Percentiles rank a stretch among this genome's conserved stretches.
Evolutionary conservation across 176 grass and related monocot genomes (phyloP).

Genomic region (Rhynchospora breviuscula): DNA sequence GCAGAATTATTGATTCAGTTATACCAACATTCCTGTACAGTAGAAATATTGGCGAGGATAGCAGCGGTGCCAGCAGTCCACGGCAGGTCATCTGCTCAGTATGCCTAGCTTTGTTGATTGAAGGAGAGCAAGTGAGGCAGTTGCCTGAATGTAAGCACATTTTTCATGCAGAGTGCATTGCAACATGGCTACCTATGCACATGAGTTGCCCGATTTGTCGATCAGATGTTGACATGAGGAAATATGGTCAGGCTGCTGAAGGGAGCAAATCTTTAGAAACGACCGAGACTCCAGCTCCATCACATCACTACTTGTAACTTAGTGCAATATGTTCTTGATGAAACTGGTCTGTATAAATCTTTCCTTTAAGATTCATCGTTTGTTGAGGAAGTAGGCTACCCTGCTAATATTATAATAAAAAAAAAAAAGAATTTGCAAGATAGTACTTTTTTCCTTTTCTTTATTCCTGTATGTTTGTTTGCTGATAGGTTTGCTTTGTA

Average conservation of each 20-base stretch:
- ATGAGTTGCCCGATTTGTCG: slow-evolving; percentile 15
- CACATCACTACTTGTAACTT: background rate
- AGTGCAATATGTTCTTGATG: background rate
- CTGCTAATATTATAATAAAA: no score
- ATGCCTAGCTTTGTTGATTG: background rate
- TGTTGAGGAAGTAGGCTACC: no score
- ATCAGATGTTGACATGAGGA: slow-evolving; percentile 2
- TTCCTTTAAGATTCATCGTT: background rate
- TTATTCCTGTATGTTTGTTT: background rate
- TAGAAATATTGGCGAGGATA: background rate
- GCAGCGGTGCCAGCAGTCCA: background rate
- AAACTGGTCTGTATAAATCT: background rate
- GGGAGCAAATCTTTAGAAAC: background rate
- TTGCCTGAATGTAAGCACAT: slow-evolving; percentile 14
- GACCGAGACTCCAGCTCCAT: background rate
- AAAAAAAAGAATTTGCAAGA: no score
- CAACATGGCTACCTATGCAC: slow-evolving; percentile 5
- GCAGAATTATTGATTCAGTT: background rate
- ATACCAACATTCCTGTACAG: background rate
- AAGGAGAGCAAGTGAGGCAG: slow-evolving; percentile 7
- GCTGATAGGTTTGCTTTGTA: background rate
- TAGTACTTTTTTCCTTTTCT: no score
- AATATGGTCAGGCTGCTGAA: background rate
- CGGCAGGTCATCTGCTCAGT: slow-evolving; percentile 13
- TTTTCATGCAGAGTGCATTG: slow-evolving; percentile 20